phyloP scores from a whole-genome alignment of 2,329 filamentous ascomycete species.

The Arthrobotrys megalospora region DNA sequence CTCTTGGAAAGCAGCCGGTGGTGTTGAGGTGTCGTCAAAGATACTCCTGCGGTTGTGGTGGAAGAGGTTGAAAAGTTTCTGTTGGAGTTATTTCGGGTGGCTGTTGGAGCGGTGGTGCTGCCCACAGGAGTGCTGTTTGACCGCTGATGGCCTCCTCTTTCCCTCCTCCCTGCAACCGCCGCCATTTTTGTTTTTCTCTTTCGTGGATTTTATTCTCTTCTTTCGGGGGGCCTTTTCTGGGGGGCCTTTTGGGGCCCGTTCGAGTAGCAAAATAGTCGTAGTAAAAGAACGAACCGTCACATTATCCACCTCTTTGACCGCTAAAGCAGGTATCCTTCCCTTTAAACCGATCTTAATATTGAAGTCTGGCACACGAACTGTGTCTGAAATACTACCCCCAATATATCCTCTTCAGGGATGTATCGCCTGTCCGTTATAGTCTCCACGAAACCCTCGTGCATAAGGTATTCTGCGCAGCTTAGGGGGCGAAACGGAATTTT shows the following conservation, averaged over 20 bases:
- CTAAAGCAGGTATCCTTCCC: constrained; percentile 39
- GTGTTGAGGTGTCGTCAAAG: constrained; percentile 47
- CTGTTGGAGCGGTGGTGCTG: constrained; percentile 43
- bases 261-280: constrained; percentile 34
- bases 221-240: constrained; percentile 32
- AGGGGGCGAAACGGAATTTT: constrained; percentile 33
- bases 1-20: constrained; percentile 27
- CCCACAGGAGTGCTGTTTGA: constrained; percentile 55
- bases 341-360: constrained; percentile 57
- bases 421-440: constrained; percentile 24
- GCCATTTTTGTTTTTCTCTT: constrained; percentile 53
- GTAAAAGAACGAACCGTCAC: constrained; percentile 42
- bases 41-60: constrained; percentile 34
- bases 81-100: constrained; percentile 59
- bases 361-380: constrained; percentile 51
- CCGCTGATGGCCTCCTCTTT: constrained; percentile 57
- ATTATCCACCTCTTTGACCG: constrained; percentile 56
- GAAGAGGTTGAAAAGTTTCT: constrained; percentile 53
- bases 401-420: constrained; percentile 55
- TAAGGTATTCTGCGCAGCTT: constrained; percentile 25
- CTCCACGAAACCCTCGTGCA: constrained; percentile 36
- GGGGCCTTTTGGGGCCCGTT: constrained; percentile 35
- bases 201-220: constrained; percentile 22
- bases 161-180: constrained; percentile 55
- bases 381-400: constrained; percentile 50